Evolutionary conservation across 306 rosid species (phyloP).

Genomic region (Prinsepia uniflora): DNA sequence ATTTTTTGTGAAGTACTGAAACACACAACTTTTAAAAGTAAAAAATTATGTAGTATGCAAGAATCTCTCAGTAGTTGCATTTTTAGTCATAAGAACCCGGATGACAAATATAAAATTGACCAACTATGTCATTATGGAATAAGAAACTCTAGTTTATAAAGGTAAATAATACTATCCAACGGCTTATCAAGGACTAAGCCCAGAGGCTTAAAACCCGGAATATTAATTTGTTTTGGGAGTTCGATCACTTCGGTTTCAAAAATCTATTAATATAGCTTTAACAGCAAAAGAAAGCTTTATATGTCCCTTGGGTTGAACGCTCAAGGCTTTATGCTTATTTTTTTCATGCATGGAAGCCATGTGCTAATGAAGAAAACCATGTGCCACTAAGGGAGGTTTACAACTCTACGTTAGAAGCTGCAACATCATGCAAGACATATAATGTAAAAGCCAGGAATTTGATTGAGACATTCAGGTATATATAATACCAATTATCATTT

Average conservation of each 20-base stretch:
- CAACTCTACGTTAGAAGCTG: not conserved
- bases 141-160: too few relatives aligned
- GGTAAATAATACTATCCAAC: not conserved
- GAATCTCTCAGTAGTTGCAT: not conserved
- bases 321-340: not conserved
- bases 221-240: not conserved
- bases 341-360: not conserved
- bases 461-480: not conserved
- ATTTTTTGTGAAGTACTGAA: not conserved
- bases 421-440: too few relatives aligned
- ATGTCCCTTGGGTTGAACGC: not conserved
- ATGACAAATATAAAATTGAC: not conserved
- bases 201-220: not conserved
- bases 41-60: not conserved
- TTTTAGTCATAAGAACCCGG: not conserved
- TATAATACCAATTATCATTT: slow-evolving; percentile 17
- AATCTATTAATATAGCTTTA: not conserved
- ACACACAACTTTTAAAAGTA: not conserved
- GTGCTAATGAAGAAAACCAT: not conserved
- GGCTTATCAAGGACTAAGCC: not conserved
- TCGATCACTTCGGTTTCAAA: not conserved
- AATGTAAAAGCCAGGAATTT: not conserved
- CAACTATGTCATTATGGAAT: not conserved
- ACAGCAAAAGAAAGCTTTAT: not conserved
- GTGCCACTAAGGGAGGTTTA: too few relatives aligned